Conservation (phyloP, 768 basidiomycete species). For the Gymnopilus junonius region DNA sequence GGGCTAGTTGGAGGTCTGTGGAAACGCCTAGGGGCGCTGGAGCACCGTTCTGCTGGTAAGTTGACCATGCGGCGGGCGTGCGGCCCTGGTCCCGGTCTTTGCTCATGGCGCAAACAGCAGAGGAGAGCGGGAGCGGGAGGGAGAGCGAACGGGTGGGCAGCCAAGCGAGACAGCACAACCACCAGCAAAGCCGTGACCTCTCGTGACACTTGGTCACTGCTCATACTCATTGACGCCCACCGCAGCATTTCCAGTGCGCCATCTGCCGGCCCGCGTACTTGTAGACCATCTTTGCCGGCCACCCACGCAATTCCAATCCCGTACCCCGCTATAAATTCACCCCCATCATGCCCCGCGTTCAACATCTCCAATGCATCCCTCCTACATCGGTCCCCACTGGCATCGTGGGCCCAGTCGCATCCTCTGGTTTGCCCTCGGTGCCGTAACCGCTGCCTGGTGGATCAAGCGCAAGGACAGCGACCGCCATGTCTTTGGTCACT, state of each 20-base stretch:
- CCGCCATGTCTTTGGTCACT: slow-evolving; percentile 33
- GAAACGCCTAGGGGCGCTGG: slow-evolving; percentile 25
- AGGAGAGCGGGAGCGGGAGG: too few species aligned
- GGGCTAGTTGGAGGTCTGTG: slow-evolving; percentile 27
- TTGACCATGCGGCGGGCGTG: slow-evolving; percentile 38
- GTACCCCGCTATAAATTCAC: not conserved
- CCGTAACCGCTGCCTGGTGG: slow-evolving; percentile 44
- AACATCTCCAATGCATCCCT: slow-evolving; percentile 5
- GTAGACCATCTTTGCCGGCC: slow-evolving; percentile 5
- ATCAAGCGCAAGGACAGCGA: slow-evolving; percentile 46
- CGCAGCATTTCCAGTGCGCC: not conserved
- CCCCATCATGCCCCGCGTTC: not conserved
- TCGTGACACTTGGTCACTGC: not conserved
- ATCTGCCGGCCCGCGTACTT: slow-evolving; percentile 1
- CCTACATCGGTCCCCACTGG: slow-evolving; percentile 4
- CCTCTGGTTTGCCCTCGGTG: slow-evolving; percentile 73
- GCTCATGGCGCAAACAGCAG: slow-evolving; percentile 33
- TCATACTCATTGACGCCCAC: not conserved
- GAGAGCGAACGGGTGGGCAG: not conserved
- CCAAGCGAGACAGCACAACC: not conserved
- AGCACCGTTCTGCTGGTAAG: slow-evolving; percentile 29
- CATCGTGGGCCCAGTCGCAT: slow-evolving; percentile 55
- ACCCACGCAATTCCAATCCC: slow-evolving; percentile 10
- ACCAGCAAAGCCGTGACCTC: not conserved
- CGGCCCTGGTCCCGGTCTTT: slow-evolving; percentile 40